Base-by-base conservation (phyloP, 495 filamentous ascomycete genomes). In the Parathielavia hyrcaniae region DNA sequence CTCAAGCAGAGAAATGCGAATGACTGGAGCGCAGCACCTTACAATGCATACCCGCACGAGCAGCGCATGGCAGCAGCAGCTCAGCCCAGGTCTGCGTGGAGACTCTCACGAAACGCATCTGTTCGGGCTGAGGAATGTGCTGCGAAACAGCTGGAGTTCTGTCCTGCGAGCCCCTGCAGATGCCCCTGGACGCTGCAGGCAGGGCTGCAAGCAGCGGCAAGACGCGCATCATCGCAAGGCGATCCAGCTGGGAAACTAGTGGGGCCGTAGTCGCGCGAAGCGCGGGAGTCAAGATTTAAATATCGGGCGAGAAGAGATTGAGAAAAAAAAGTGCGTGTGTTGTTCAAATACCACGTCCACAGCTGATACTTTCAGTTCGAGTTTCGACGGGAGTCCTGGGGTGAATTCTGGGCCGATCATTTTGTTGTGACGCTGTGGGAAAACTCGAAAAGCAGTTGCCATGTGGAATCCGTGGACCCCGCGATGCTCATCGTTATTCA, bases 161-260 rank as follows among this genome's bases (percentile, higher is more conserved):
- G 35, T 38, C 32, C 48, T 20, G 16, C 48, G 12, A 36, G 20
- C 48, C 48, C 49, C 35, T 51, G 49, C 49, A 51, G 48, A 17
- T 14, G 4, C 32, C 48, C 34, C 43, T 16, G 39, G n/a, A 16
- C 1, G n/a, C 39, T n/a, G 13, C 46, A 32, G 7, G 3, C 7
- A 17, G 7, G 26, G 5, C 19, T 22, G 43, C 43, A 23, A 46
- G 43, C 3, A 23, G n/a, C n/a, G n/a, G n/a, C n/a, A 41, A 13
- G 36, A 11, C 11, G 6, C 14, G 14, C 39, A 16, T 7, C 39
- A 7, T 41, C n/a, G 39, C 39, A 41, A 38, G 35, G 13, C 35
- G 10, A 30, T 30, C 3, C 3, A 30, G 2, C 26, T 10, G 4
- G 6, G 39, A 41, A 38, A 38, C 35, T 4, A 32, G 26, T 48